phyloP scores from a whole-genome alignment of 2,329 filamentous ascomycete species.

The Polytolypa hystricis region DNA sequence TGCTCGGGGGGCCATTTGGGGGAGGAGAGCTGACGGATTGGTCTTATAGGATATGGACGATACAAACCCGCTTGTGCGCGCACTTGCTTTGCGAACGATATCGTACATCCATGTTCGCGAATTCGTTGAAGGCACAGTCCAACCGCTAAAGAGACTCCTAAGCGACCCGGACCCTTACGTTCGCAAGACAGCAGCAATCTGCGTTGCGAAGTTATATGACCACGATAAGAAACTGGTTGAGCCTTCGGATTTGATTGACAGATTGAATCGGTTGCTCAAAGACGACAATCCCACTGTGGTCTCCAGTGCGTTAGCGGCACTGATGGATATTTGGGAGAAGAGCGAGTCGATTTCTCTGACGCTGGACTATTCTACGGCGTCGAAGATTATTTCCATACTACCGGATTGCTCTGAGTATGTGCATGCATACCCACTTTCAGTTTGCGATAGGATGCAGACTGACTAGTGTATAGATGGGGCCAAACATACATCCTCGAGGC shows the following conservation, averaged over 20 bases:
- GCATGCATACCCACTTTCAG: neutral
- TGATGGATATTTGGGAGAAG: slow-evolving; percentile 98
- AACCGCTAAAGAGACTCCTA: slow-evolving; percentile 70
- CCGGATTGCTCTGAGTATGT: slow-evolving; percentile 93
- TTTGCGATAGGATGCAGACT: neutral
- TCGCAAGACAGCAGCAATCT: slow-evolving; percentile 91
- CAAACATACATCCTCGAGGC: slow-evolving; percentile 98
- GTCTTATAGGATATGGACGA: slow-evolving; percentile 81
- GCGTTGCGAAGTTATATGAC: slow-evolving; percentile 94
- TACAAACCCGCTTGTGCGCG: slow-evolving; percentile 79
- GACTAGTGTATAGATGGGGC: slow-evolving; percentile 59
- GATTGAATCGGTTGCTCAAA: slow-evolving; percentile 75
- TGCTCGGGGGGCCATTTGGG: no score
- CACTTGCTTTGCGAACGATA: slow-evolving; percentile 84
- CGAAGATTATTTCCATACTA: slow-evolving; percentile 93
- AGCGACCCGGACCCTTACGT: slow-evolving; percentile 89
- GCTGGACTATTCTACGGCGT: slow-evolving; percentile 94
- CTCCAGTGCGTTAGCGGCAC: slow-evolving; percentile 74
- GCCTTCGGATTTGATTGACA: slow-evolving; percentile 79
- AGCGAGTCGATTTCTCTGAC: slow-evolving; percentile 97
- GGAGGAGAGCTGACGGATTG: slow-evolving; percentile 3
- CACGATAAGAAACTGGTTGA: slow-evolving; percentile 88
- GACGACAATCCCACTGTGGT: slow-evolving; percentile 98
- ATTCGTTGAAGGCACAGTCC: slow-evolving; percentile 83
- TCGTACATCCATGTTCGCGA: slow-evolving; percentile 96